Evolutionary conservation across 2,329 filamentous ascomycete genomes (phyloP), one percentile per base, ranked within the genome.

Genomic region (Aspergillus sp.): DNA sequence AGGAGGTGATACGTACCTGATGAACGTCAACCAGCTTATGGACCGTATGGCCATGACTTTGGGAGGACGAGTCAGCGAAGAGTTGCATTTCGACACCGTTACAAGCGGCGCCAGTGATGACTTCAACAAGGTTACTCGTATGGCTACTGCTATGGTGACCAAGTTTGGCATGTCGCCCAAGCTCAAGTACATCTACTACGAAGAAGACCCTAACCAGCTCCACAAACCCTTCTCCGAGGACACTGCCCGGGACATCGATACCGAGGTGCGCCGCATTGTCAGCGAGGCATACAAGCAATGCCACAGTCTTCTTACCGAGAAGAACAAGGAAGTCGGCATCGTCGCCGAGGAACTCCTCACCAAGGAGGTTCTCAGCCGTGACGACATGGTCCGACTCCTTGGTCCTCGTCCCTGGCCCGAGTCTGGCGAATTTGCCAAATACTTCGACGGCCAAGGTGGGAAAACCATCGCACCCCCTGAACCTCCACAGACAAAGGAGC

Each of bases 41-140:
- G 93, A 98, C 67, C 90, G 93, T 56, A 98, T 98, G 93, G 93
- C 93, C 52, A 98, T 98, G 93, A 96, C 91, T 2, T 83, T 98
- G 43, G 93, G 90, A 56, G 93, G 93, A 2, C 89, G 93, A 53
- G 87, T 98, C 26, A 93, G 86, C 13, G 93, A 98, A 71, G 93
- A 98, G 69, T 73, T 98, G 6, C 91, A 98, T 71, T 98, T 98
- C 70, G 85, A 93, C 30, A 95, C 90, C 0, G 93, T 98, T 13
- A 98, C 93, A 2, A 93, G 88, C 37, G 93, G 93, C 45, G 93
- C 91, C 13, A 90, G 85, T 42, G 93, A 97, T 66, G 93, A 98
- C 66, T 98, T 98, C 79, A 91, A 93, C 71, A 98, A 98, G 73
- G 93, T 97, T 33, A 96, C 93, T 2, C 81, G 84, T 44, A 91